phyloP scores from a whole-genome alignment of 176 grass and related monocot genomes.

The Areca catechu region DNA sequence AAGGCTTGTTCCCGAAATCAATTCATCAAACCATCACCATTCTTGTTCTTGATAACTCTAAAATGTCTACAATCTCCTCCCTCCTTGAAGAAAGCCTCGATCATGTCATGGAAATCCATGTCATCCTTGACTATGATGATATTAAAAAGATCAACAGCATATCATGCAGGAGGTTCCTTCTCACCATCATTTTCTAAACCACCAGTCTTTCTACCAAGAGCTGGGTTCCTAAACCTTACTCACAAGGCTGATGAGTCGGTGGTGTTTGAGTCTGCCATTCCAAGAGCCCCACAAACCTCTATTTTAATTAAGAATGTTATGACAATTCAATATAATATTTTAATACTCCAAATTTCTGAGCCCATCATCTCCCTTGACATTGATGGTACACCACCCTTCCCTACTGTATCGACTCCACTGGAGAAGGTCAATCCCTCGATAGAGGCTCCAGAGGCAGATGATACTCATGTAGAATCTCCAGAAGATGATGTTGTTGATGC shows the following conservation, averaged over 20 bases:
- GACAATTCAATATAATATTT: constrained; percentile 1
- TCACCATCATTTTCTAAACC: constrained; percentile 4
- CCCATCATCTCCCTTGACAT: not conserved
- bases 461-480: no score
- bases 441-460: no score
- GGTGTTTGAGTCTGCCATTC: not conserved
- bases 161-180: not conserved
- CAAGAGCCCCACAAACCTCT: not conserved
- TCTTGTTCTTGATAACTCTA: not conserved
- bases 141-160: not conserved
- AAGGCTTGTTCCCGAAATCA: not conserved
- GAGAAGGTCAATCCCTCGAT: no score
- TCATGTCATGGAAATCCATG: not conserved
- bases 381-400: not conserved
- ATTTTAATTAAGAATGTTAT: not conserved
- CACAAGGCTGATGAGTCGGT: not conserved
- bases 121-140: constrained; percentile 7
- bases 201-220: not conserved
- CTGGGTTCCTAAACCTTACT: not conserved
- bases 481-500: no score
- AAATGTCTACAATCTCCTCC: not conserved
- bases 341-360: not conserved
- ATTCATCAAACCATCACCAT: not conserved
- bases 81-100: not conserved
- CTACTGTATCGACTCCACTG: no score